Conservation (phyloP, 108 stramenopile genomes). For the Thalassiosira profunda region DNA sequence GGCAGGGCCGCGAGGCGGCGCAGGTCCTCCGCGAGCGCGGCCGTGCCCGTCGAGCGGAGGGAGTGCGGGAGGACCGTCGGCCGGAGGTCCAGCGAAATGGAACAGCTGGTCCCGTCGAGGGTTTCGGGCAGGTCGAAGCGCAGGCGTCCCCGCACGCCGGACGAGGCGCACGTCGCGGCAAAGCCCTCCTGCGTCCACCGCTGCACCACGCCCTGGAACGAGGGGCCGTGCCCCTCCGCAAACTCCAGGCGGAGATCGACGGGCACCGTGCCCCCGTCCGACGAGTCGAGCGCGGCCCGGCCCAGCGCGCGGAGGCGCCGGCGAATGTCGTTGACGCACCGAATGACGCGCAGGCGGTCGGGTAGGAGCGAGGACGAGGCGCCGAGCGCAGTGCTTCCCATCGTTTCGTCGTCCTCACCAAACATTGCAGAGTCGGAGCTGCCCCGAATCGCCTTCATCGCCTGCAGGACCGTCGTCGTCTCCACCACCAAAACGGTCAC, state of each 20-base stretch:
- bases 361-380: not conserved
- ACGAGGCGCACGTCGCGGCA: slow-evolving; percentile 13
- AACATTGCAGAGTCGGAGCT: not conserved
- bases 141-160: slow-evolving; percentile 18
- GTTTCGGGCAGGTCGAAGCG: slow-evolving; percentile 51
- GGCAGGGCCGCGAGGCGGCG: slow-evolving; percentile 18
- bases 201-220: slow-evolving; percentile 39
- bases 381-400: not conserved
- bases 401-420: not conserved
- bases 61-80: slow-evolving; percentile 34
- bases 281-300: not conserved
- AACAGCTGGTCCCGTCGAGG: slow-evolving; percentile 41
- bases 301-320: slow-evolving; percentile 26
- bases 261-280: slow-evolving; percentile 3
- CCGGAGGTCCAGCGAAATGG: slow-evolving; percentile 38
- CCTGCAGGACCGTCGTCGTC: slow-evolving; percentile 13
- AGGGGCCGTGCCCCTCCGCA: slow-evolving; percentile 33
- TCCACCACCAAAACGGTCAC: no score
- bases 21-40: slow-evolving; percentile 40
- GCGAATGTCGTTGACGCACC: slow-evolving; percentile 31
- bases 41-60: slow-evolving; percentile 30
- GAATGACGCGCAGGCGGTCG: slow-evolving; percentile 24
- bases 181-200: slow-evolving; percentile 33
- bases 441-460: slow-evolving; percentile 10
- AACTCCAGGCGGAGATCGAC: slow-evolving; percentile 35